phyloP scores from a whole-genome alignment of 345 rosid genomes.

The Leavenworthia alabamica region DNA sequence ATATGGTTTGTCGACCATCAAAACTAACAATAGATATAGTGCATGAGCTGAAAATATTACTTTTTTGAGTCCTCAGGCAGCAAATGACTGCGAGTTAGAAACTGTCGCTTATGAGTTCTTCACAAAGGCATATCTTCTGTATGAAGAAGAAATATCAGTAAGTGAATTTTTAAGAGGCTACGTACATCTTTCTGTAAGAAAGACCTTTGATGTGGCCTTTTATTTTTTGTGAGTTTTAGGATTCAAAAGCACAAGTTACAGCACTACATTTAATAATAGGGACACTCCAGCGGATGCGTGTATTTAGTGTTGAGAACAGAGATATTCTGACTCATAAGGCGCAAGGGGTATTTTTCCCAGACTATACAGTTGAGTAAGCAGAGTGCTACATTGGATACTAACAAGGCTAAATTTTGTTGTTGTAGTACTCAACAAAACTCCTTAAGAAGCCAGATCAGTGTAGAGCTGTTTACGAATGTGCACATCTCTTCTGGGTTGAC shows the following conservation, averaged over 20 bases:
- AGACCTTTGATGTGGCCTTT: constrained; percentile 16
- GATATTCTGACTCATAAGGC: constrained; percentile 90
- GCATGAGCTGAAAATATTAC: constrained; percentile 6
- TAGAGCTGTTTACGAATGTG: constrained; percentile 90
- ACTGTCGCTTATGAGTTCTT: constrained; percentile 89
- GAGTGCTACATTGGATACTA: constrained; percentile 1
- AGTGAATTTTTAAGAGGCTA: constrained; percentile 32
- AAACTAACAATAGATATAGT: neutral
- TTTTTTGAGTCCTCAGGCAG: constrained; percentile 54
- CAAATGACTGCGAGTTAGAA: constrained; percentile 80
- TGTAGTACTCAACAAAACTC: constrained; percentile 91
- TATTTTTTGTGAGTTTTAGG: constrained; percentile 42
- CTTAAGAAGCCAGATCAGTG: constrained; percentile 98
- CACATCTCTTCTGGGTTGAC: constrained; percentile 91
- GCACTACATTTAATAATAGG: constrained; percentile 85
- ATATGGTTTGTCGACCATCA: constrained; percentile 1
- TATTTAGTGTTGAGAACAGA: constrained; percentile 88
- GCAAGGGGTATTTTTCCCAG: constrained; percentile 63
- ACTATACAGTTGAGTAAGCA: constrained; percentile 1
- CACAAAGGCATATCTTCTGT: constrained; percentile 88
- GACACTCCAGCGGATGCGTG: constrained; percentile 93
- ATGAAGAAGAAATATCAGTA: constrained; percentile 98
- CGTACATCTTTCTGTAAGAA: neutral
- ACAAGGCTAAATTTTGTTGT: constrained; percentile 18
- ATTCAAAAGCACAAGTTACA: constrained; percentile 91